Conservation (phyloP, 2,329 filamentous ascomycete species). For the Colletotrichum magnum region DNA sequence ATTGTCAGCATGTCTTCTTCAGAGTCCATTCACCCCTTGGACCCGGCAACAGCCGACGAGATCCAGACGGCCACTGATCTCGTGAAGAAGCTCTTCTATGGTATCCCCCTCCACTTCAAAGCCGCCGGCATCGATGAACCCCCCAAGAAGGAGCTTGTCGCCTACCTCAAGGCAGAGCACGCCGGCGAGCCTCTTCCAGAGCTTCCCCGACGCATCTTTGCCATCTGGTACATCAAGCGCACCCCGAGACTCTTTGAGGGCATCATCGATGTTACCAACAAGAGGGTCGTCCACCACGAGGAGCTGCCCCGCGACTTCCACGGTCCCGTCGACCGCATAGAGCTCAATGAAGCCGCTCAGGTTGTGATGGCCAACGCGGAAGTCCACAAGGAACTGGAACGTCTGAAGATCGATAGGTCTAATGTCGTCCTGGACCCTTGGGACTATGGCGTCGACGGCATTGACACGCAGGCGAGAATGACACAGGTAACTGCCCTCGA, state of each 20-base stretch:
- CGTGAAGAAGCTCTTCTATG: neutral
- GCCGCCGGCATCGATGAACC: slow-evolving; percentile 19
- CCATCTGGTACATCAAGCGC: slow-evolving; percentile 17
- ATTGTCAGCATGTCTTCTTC: slow-evolving; percentile 1
- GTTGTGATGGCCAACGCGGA: slow-evolving; percentile 15
- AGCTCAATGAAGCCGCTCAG: slow-evolving; percentile 16
- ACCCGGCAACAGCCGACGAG: slow-evolving; percentile 18
- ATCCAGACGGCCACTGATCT: slow-evolving; percentile 12
- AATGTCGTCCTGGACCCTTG: slow-evolving; percentile 15
- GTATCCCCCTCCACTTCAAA: slow-evolving; percentile 21
- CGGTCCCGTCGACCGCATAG: slow-evolving; percentile 6
- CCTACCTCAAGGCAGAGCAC: slow-evolving; percentile 22
- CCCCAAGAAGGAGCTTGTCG: slow-evolving; percentile 12
- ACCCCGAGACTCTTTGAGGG: slow-evolving; percentile 10
- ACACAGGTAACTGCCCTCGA: neutral
- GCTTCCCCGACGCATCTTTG: slow-evolving; percentile 13
- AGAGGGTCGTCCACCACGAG: neutral
- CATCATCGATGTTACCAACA: slow-evolving; percentile 13
- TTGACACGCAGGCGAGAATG: neutral
- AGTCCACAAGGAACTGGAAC: slow-evolving; percentile 4
- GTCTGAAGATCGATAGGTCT: slow-evolving; percentile 1
- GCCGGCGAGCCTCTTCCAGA: neutral
- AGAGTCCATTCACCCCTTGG: slow-evolving; percentile 6
- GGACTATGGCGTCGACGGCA: slow-evolving; percentile 21
- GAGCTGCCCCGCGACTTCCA: slow-evolving; percentile 22